Conservation (phyloP, 768 basidiomycete species). For the Russula abietina region DNA sequence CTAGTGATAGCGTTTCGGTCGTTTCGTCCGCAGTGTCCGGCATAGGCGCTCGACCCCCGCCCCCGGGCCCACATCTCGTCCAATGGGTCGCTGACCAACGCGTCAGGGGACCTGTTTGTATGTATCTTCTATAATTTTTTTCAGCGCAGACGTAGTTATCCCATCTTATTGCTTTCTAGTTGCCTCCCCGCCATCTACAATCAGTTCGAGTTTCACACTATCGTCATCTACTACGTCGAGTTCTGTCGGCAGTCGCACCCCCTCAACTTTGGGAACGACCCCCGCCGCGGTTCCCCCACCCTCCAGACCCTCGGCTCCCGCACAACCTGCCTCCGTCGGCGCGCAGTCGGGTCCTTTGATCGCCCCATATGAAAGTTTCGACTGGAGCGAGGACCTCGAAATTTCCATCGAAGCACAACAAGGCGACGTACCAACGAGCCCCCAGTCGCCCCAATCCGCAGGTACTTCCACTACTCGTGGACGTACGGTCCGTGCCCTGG, state of each 20-base stretch:
- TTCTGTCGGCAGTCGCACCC: neutral
- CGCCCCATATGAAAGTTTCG: neutral
- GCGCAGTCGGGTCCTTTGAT: neutral
- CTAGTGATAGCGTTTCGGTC: neutral
- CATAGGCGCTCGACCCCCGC: neutral
- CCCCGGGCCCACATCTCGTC: neutral
- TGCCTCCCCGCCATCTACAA: neutral
- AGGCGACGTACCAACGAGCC: neutral
- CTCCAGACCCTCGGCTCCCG: neutral
- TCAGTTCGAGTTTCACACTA: neutral
- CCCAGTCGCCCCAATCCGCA: neutral
- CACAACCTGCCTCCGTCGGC: neutral
- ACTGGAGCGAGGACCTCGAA: constrained; percentile 16
- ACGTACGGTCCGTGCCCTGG: neutral
- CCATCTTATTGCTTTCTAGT: neutral
- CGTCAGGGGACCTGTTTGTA: neutral
- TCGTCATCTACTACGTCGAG: neutral
- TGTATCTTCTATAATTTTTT: neutral
- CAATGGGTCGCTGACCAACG: neutral
- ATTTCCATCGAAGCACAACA: neutral
- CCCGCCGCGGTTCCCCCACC: neutral
- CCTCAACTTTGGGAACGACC: neutral
- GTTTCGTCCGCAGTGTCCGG: neutral
- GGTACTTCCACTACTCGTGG: neutral
- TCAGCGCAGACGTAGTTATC: neutral